Base-by-base conservation (phyloP, 768 basidiomycete genomes). In the Auricularia cornea region DNA sequence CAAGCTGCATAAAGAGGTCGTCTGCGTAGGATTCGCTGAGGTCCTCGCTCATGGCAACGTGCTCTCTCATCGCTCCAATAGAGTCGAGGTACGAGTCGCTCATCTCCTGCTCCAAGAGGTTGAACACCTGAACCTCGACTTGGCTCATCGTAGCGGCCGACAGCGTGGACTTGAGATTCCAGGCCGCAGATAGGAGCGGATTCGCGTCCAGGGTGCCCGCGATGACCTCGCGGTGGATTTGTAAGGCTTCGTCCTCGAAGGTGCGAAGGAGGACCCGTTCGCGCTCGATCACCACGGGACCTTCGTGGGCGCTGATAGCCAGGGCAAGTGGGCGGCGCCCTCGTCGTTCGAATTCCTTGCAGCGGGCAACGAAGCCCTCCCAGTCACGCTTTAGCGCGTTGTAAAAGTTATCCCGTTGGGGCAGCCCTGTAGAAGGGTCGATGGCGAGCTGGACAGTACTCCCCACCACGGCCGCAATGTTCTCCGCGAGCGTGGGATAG, bases 291-390 rank as follows among this genome's bases (percentile, higher is more conserved):
- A 93, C 72, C 60, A 92, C 72, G 31, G 89, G 81, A 57, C 68
- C 69, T 18, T 71, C 72, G 20, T 68, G 66, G 62, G 73, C 75
- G 20, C 74, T 76, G 28, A 79, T 70, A 44, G 84, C 87, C 38
- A 93, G 79, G 18, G 81, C 81, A 30, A 93, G 81, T 2, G 92
- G 92, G 84, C 89, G 88, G 52, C 90, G 83, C 35, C 88, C 89
- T 65, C 85, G 85, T 51, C 90, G 87, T 75, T 97, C 95, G n/a
- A 94, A 80, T 66, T 94, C 92, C 61, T 90, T 84, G 70, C 92
- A 94, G 63, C 92, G 83, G 8, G 94, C 89, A 65, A 95, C 86
- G 69, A 98, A 95, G 3, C 95, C 94, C 70, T 98, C 90, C 95
- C 96, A 98, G 68, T 98, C 94, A 56, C 90, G 78, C 72, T 92